Base-by-base conservation (phyloP, 176 grass and related monocot species). In the Tillandsia fasciculata region DNA sequence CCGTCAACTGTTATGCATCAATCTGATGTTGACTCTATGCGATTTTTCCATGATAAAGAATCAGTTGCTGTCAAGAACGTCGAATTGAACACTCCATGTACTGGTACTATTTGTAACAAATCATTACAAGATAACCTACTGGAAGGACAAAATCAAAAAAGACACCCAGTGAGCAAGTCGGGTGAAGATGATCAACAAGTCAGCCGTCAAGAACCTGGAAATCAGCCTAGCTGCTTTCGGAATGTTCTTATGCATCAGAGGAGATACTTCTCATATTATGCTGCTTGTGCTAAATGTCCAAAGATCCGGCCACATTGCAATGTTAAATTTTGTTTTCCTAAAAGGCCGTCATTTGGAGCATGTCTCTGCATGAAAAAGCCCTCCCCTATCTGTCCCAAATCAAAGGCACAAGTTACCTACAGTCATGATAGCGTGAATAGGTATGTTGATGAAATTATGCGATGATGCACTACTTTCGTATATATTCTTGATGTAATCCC, bases 321-420 rank as follows among this genome's bases (percentile, higher is more conserved):
- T 8, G 52, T 11, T 14, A 50, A 64, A 52, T 64, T 51, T 59
- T 72, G 11, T 58, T 59, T 53, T 69, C 56, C 49, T 50, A 70
- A 50, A 33, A 72, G 23, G 12, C 49, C 29, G 27, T 67, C 69
- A 52, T 83, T 79, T 77, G 75, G 73, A 67, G 75, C 71, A 74
- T 85, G 59, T 23, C 74, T 79, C 59, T 82, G 83, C 69, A 82
- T 79, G 69, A 80, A 82, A 47, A 50, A 83, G 54, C 79, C 79
- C 0, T 66, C 11, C 13, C 22, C 22, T 66, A 53, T 22, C 63
- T 76, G 82, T 70, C 81, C 74, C 63, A 83, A 77, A 65, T 75
- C 74, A 12, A 83, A 70, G 67, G 64, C 63, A 1, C 74, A 78
- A 26, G 76, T 54, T 26, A 70, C 57, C 22, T 79, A 79, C 52